phyloP scores from a whole-genome alignment of 345 rosid species.

The Eucalyptus decipiens region DNA sequence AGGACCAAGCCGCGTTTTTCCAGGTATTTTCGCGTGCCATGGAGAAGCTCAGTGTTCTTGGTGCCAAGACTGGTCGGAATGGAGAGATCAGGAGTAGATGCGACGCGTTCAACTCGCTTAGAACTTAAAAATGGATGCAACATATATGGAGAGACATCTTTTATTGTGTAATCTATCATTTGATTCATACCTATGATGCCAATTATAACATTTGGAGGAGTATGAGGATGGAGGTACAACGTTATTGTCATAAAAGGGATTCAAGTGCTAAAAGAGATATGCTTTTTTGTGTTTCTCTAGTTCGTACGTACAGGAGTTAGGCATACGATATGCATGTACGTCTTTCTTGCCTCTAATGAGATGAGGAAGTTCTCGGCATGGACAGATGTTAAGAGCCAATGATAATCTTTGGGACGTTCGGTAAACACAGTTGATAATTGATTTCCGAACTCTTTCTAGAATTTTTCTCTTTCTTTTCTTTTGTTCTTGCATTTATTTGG shows the following conservation, averaged over 20 bases:
- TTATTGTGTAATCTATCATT: background rate
- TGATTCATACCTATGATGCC: background rate
- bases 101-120: constrained; percentile 46
- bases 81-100: constrained; percentile 94
- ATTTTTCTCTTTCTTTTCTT: background rate
- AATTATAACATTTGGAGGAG: background rate
- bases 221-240: background rate
- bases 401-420: background rate
- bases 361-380: background rate
- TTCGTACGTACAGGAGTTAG: background rate
- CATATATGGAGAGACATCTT: background rate
- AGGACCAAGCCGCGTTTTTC: constrained; percentile 50
- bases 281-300: background rate
- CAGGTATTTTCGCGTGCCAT: constrained; percentile 62
- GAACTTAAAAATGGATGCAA: background rate
- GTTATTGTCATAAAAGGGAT: background rate
- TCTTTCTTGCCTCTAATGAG: background rate
- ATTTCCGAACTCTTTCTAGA: background rate
- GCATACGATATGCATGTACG: background rate
- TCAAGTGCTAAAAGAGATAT: background rate
- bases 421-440: background rate
- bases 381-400: background rate
- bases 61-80: constrained; percentile 62
- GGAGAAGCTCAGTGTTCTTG: constrained; percentile 67
- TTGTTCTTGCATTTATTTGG: background rate